Evolutionary conservation across 2,329 filamentous ascomycete species (phyloP).

Genomic region (Scytalidium sp.): DNA sequence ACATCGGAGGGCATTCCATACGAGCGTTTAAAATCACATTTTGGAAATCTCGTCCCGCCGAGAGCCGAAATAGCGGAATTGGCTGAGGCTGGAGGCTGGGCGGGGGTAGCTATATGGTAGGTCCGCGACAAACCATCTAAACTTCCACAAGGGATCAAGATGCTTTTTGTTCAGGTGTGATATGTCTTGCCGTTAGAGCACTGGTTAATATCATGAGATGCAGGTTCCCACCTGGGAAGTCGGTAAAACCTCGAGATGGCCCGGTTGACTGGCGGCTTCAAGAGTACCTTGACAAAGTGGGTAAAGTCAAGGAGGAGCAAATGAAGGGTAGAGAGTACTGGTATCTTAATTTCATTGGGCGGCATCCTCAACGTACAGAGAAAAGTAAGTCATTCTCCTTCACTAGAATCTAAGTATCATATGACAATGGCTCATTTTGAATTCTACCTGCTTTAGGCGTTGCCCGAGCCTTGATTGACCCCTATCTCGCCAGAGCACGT

Average conservation of each 20-base stretch:
- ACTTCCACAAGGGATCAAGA: no score
- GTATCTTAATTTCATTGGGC: slow-evolving; percentile 2
- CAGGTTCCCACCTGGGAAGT: slow-evolving; percentile 3
- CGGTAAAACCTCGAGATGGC: not conserved
- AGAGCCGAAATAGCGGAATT: no score
- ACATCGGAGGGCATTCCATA: no score
- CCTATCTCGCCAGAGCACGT: slow-evolving; percentile 1
- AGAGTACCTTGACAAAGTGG: not conserved
- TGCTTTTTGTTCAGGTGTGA: not conserved
- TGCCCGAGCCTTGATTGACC: not conserved
- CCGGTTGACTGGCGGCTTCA: not conserved
- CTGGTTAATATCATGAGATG: not conserved
- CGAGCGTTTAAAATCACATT: no score
- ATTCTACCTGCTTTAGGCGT: not conserved
- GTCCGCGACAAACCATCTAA: no score
- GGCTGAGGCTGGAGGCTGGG: not conserved
- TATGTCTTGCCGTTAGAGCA: not conserved
- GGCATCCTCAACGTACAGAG: not conserved
- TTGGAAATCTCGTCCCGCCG: no score
- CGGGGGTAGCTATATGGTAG: slow-evolving; percentile 1
- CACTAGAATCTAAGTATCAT: not conserved
- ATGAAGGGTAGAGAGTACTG: not conserved
- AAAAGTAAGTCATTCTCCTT: not conserved
- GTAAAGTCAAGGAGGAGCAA: not conserved
- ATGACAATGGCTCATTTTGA: not conserved